Base-by-base conservation (phyloP, 2,329 filamentous ascomycete species). In the Penicillium olsonii region DNA sequence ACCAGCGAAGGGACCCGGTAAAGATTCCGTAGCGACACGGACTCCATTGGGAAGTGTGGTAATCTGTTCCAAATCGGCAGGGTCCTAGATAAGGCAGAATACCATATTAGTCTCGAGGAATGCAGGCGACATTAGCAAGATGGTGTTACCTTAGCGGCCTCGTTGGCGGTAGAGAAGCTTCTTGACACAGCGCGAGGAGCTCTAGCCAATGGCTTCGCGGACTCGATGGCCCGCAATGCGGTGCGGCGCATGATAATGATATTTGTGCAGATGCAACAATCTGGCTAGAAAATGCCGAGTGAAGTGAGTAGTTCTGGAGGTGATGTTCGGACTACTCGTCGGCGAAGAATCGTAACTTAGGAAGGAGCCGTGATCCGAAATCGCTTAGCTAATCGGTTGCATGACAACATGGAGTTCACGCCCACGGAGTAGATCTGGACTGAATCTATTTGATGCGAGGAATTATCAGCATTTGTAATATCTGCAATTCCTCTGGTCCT, bases 1-100 rank as follows among this genome's bases (percentile, higher is more conserved):
- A 42, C 91, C 94, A 4, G 92, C 89, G 71, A 99, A 99, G 61
- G 92, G 92, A 35, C 94, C 94, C 1, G 92, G 92, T 10, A 97
- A 81, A 48, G 92, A 91, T 70, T 99, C 94, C 37, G 92, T 96
- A 19, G 94, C 94, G 51, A 99, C 90, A 50, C 92, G 89, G 58
- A 99, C 77, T 66, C 94, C 94, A 80, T 99, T 99, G 42, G 90
- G 78, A 14, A 99, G 83, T 1, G 87, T 92, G 7, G 92, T 95
- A 64, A 97, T 87, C 59, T 87, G 79, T 70, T 96, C 90, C 62
- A 96, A 83, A 57, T 96, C 90, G 41, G 85, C 86, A 12, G 90
- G 90, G 67, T 97, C 92, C 84, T 89, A 60, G 37, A 17, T 14
- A 6, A 31, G 14, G 19, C 31, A 52, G 26, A 22, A 37, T 17